Base-by-base conservation (phyloP, 2,329 filamentous ascomycete genomes). In the Paecilomyces niveus region DNA sequence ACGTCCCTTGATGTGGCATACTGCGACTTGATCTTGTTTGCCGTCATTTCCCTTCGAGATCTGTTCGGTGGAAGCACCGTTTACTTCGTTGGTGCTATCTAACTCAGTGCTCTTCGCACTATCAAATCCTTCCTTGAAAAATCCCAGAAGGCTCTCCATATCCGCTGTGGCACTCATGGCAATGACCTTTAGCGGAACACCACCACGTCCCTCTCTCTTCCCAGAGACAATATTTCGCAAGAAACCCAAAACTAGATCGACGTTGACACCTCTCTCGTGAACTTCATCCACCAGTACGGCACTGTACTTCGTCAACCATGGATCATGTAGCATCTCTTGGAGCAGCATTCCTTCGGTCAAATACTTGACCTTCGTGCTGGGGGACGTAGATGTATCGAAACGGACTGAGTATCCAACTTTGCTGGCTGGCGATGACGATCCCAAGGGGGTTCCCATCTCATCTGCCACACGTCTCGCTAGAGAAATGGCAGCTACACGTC, bases 121-220 rank as follows among this genome's bases (percentile, higher is more conserved):
- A 45, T 63, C 55, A 15, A 68, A 66, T 15, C 70, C 74, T 24
- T 74, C 71, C 31, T 69, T 75, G 63, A 97, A 97, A 72, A 96
- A 97, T 0, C 79, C 78, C 51, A 85, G 81, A 32, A 97, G 85
- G 58, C 83, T 85, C 60, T 93, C 87, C 59, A 96, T 86, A 72
- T 97, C 90, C 39, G 92, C 90, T 6, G 94, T 99, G 54, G 94
- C 94, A 81, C 92, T 97, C 94, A 99, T 99, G 69, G 97, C 85
- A 33, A 96, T 84, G 3, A 97, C 86, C 72, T 96, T 97, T 58
- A 99, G 77, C 1, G 89, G 87, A 31, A 88, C 78, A 4, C 89
- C 89, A 7, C 87, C 86, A 3, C 89, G 84, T 6, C 86, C 86
- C 52, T 83, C 79, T 39, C 84, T 82, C 33, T 72, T 72, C 3